A percentile compares a stretch with the other conserved stretches of the same genome.
These are phyloP conservation scores for Celoporthe dispersa DNA, from an alignment of 2,329 filamentous ascomycete genomes.

Conservation along the genomic window DNA sequence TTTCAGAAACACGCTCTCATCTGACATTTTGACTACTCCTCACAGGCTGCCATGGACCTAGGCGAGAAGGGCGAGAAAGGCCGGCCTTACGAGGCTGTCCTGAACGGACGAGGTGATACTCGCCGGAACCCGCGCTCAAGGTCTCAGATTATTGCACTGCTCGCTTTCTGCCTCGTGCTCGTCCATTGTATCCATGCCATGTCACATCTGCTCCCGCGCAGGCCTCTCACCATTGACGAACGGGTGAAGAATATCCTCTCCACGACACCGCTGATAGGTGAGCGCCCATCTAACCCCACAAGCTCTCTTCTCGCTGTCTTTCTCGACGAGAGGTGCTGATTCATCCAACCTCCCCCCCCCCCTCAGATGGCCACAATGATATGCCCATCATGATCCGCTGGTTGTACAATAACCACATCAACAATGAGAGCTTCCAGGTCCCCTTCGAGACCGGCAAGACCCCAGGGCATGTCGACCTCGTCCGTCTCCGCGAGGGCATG, in stretches of 20 bases:
- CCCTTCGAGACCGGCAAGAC: slow-evolving; percentile 75
- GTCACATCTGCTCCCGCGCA: slow-evolving; percentile 2
- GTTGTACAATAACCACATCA: slow-evolving; percentile 76
- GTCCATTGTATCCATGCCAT: slow-evolving; percentile 22
- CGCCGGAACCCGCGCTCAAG: slow-evolving; percentile 7
- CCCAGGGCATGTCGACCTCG: slow-evolving; percentile 75
- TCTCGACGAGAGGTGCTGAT: not conserved
- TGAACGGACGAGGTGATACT: slow-evolving; percentile 23
- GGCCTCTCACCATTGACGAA: slow-evolving; percentile 44
- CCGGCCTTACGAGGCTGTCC: slow-evolving; percentile 21
- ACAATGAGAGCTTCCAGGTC: slow-evolving; percentile 72
- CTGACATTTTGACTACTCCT: not conserved
- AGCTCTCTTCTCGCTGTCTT: not conserved
- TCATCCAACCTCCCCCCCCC: not conserved
- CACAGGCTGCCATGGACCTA: slow-evolving; percentile 20
- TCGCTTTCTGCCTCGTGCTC: slow-evolving; percentile 11
- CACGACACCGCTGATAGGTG: slow-evolving; percentile 56
- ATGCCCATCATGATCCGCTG: slow-evolving; percentile 74
- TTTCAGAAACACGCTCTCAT: not conserved
- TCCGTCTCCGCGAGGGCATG: slow-evolving; percentile 70
- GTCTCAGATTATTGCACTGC: not conserved
- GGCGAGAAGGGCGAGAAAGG: slow-evolving; percentile 24
- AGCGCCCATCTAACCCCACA: not conserved
- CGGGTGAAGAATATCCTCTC: slow-evolving; percentile 52
- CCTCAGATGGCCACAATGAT: slow-evolving; percentile 85